Percentiles rank a stretch among this genome's conserved stretches.
Conservation (phyloP, 1,284 basidiomycete genomes). For the Marasmius oreades region DNA sequence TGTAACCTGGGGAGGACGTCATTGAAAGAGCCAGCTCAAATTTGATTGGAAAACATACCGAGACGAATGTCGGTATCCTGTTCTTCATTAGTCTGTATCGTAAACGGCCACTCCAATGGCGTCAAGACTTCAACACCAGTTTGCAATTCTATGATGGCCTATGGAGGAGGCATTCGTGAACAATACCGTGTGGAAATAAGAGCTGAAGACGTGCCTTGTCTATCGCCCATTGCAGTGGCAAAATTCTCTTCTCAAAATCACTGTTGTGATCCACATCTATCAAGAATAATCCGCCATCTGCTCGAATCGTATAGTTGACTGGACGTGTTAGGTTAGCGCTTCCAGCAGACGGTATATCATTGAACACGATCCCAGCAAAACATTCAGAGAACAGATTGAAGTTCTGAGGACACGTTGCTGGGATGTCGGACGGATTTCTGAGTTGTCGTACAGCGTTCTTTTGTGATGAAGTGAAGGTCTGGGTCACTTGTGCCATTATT, state of each 20-base stretch:
- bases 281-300: conserved; percentile 60
- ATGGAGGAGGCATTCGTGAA: conserved; percentile 4
- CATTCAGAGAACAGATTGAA: conserved; percentile 70
- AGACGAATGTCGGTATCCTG: conserved; percentile 51
- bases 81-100: conserved; percentile 61
- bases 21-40: conserved; percentile 8
- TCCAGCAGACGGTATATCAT: conserved; percentile 43
- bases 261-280: conserved; percentile 68
- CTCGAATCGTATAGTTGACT: conserved; percentile 69
- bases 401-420: conserved; percentile 64
- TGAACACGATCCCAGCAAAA: conserved; percentile 69
- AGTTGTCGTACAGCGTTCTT: conserved; percentile 44
- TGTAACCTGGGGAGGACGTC: conserved; percentile 41
- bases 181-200: neutral
- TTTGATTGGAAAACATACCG: conserved; percentile 36
- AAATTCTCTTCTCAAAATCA: conserved; percentile 64
- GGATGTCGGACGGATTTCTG: conserved; percentile 45
- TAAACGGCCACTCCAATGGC: conserved; percentile 71
- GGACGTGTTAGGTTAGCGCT: conserved; percentile 30
- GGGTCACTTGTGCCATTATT: conserved; percentile 55
- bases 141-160: conserved; percentile 67
- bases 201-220: conserved; percentile 52
- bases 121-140: conserved; percentile 49
- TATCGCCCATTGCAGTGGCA: conserved; percentile 77
- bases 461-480: conserved; percentile 44